Evolutionary conservation across 352 stramenopile genomes (phyloP), one percentile per base, ranked within the genome.

Genomic region (Elongisporangium undulatum): DNA sequence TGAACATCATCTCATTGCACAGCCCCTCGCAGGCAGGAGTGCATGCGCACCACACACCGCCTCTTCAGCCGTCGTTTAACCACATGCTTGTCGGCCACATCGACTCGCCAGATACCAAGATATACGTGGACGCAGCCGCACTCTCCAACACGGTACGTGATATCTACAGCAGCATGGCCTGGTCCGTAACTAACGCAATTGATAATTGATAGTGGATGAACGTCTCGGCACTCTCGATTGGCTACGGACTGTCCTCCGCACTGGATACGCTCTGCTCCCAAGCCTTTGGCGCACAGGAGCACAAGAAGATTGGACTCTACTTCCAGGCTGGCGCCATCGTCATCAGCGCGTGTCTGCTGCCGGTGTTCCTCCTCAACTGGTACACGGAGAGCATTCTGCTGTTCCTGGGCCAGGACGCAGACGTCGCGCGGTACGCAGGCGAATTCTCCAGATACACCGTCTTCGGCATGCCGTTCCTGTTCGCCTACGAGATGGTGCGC

Each of bases 231-330:
- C 77, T 84, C 49, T 79, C 81, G 0, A 66, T 87, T 0, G 83
- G 75, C 10, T 78, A 89, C 58, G 82, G 82, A 2, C 66, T 93
- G 0, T 74, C 82, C 8, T 88, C 79, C 15, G 83, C 80, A 9
- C 67, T 95, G 48, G 85, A 95, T 61, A 95, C 85, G 60, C 66
- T 95, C 16, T 93, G 81, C 26, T 77, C 75, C 1, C 75, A 91
- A 39, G 82, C 85, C 23, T 84, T 79, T 49, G 85, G 85, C 21
- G 84, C 86, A 0, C 74, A 77, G 24, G 66, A 76, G 13, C 67
- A 68, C 24, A 67, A 71, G 4, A 87, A 87, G 62, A 92, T 96
- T 62, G 88, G 86, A 0, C 69, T 82, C 41, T 95, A 92, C 67
- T 76, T 91, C 54, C 79, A 95, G 57, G 81, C 74, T 2, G 84